Evolutionary conservation across 768 basidiomycete species (phyloP).

Genomic region (Calvatia gigantea): DNA sequence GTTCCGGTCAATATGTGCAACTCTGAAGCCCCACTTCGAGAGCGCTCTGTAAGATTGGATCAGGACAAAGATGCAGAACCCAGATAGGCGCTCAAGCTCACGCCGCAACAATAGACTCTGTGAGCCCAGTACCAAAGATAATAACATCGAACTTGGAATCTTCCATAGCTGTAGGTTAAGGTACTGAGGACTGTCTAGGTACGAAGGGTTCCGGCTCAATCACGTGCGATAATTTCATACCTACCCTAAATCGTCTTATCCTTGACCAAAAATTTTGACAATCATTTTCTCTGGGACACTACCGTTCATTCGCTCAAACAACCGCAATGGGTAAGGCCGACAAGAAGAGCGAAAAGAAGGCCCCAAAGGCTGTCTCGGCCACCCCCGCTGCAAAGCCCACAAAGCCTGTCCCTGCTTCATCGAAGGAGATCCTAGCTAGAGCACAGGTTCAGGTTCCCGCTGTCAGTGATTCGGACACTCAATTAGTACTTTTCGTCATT

Average conservation of each 20-base stretch:
- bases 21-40: conserved; percentile 81
- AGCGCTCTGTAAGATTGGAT: conserved; percentile 58
- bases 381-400: conserved; percentile 17
- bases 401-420: conserved; percentile 17
- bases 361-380: conserved; percentile 23
- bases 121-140: conserved; percentile 74
- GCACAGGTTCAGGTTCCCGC: conserved; percentile 32
- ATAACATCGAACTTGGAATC: conserved; percentile 59
- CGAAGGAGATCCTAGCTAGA: conserved; percentile 21
- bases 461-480: conserved; percentile 7
- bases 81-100: conserved; percentile 43
- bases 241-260: conserved; percentile 30
- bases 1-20: conserved; percentile 86
- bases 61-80: neutral
- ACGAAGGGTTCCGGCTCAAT: neutral
- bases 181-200: neutral
- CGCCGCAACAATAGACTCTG: conserved; percentile 88
- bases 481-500: neutral
- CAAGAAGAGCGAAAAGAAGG: conserved; percentile 43
- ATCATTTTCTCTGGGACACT: conserved; percentile 13
- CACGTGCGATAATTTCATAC: conserved; percentile 19
- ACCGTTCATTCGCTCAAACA: conserved; percentile 16
- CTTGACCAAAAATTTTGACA: conserved; percentile 24
- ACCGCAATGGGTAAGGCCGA: conserved; percentile 43
- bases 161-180: conserved; percentile 24